Evolutionary conservation across 371 early-diverging fungal species (phyloP), one percentile per base, ranked within the genome.

Genomic region (Syncephalastrum sp.): DNA sequence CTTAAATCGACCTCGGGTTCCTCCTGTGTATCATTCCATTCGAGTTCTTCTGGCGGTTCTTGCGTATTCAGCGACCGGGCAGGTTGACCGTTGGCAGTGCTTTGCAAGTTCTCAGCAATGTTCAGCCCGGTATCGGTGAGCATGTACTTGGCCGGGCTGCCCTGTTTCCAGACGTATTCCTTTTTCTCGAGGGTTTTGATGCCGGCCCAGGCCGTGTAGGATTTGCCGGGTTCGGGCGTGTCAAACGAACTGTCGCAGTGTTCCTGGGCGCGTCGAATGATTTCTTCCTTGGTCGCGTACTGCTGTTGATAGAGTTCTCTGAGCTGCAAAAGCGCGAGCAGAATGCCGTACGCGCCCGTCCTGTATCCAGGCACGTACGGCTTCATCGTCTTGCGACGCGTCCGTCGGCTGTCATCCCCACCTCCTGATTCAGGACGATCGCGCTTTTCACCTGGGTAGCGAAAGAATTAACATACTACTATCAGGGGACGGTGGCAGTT

Each of bases 311-410:
- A 43, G 17, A 29, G 29, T 1, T 70, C 57, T 15, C 70, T 57
- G 6, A 73, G 59, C n/a, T 83, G 72, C 29, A 80, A 67, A 13
- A 97, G 67, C 10, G 91, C 82, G 3, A 93, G 59, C n/a, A 98
- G 69, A 33, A 98, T 90, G 6, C 86, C 93, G 69, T 94, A 98
- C 3, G 87, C 81, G 4, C 90, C 96, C 0, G 93, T 86, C 21
- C 93, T 84, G 61, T 86, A 90, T 15, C 72, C 57, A 5, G 98
- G 98, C 4, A 96, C 80, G 64, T 98, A 96, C 5, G 74, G 42
- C 54, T 81, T 53, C 55, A 61, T 27, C 15, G 46, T 47, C 24
- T 59, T 56, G 51, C 19, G 14, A 50, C 55, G 27, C 51, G 33
- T 24, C 56, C 53, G 59, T 74, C 59, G 15, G 27, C n/a, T 10